Evolutionary conservation across 176 grass and related monocot species (phyloP).

Genomic region (Paspalum vaginatum): DNA sequence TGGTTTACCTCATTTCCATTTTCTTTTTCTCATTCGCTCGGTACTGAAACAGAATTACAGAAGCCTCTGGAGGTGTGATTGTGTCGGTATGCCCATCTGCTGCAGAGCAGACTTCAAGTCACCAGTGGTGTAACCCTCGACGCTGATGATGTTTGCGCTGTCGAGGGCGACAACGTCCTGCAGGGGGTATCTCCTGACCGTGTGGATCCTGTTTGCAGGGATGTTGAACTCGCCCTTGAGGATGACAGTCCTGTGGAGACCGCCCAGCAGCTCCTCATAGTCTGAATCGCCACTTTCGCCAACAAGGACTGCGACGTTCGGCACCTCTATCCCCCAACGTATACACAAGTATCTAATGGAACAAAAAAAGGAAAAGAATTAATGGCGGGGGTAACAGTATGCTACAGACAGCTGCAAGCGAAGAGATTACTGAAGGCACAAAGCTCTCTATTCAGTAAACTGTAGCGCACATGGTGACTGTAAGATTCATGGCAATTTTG

Average conservation of each 20-base stretch:
- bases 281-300: slow-evolving; percentile 95
- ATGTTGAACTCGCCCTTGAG: slow-evolving; percentile 84
- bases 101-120: slow-evolving; percentile 58
- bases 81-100: slow-evolving; percentile 49
- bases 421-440: background rate
- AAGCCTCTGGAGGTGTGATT: slow-evolving; percentile 4
- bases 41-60: background rate
- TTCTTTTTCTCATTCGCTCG: background rate
- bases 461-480: background rate
- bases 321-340: slow-evolving; percentile 84
- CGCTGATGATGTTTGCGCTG: slow-evolving; percentile 66
- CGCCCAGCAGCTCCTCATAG: slow-evolving; percentile 81
- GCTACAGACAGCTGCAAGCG: background rate
- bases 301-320: slow-evolving; percentile 72
- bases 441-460: background rate
- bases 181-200: slow-evolving; percentile 69
- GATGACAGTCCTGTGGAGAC: slow-evolving; percentile 82
- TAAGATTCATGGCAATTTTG: background rate
- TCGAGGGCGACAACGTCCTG: slow-evolving; percentile 79
- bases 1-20: slow-evolving; percentile 14
- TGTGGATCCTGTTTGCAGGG: slow-evolving; percentile 57
- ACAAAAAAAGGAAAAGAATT: background rate
- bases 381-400: background rate
- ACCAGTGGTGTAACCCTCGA: slow-evolving; percentile 48
- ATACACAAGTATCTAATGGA: slow-evolving; percentile 83